Conservation (phyloP, 805 yeast species). For the Metschnikowia proteae region DNA sequence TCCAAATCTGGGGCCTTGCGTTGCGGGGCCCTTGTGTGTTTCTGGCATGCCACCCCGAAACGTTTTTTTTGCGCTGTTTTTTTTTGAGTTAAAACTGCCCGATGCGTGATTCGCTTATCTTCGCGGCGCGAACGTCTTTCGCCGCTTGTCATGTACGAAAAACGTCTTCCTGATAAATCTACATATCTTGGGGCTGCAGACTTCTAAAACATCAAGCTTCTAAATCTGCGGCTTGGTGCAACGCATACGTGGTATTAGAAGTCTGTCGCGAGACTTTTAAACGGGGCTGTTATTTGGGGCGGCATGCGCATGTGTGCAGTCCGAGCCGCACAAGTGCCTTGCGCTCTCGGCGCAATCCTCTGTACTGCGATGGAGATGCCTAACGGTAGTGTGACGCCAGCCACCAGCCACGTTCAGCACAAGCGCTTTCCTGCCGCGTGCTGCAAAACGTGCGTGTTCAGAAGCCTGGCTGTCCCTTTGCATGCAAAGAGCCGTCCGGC, state of each 20-base stretch:
- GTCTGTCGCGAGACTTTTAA: no score
- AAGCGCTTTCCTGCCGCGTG: no score
- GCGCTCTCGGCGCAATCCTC: not conserved
- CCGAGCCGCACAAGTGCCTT: not conserved
- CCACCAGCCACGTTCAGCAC: no score
- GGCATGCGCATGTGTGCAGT: not conserved
- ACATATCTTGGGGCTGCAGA: not conserved
- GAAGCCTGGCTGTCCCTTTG: not conserved
- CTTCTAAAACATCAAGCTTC: not conserved
- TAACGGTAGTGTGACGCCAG: not conserved
- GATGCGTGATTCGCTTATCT: constrained; percentile 6
- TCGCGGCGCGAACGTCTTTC: constrained; percentile 4
- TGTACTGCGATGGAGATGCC: not conserved
- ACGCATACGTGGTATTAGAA: no score
- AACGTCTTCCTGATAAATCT: not conserved
- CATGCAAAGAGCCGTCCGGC: not conserved
- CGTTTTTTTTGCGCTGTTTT: not conserved
- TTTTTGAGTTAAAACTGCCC: constrained; percentile 1
- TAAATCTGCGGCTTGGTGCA: no score
- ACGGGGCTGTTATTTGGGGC: not conserved
- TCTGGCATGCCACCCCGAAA: not conserved
- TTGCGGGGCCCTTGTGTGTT: not conserved
- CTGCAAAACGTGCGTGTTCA: no score
- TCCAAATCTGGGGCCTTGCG: not conserved
- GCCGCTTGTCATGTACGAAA: constrained; percentile 3